phyloP scores from a whole-genome alignment of 768 basidiomycete species.

The Lactarius sp. region DNA sequence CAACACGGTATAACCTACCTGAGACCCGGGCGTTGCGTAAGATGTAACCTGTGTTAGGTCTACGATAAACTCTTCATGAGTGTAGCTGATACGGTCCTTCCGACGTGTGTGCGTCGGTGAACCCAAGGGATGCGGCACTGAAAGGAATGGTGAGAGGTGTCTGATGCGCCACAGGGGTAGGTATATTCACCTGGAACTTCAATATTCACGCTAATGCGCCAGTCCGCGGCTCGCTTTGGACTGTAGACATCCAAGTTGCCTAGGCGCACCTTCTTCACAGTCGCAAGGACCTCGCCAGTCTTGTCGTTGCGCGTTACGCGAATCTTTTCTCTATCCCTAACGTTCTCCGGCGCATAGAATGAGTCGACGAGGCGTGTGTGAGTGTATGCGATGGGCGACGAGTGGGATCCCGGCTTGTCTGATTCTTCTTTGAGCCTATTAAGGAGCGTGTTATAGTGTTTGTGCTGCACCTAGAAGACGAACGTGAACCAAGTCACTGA shows the following conservation, averaged over 20 bases:
- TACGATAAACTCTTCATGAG: slow-evolving; percentile 88
- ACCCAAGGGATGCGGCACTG: slow-evolving; percentile 68
- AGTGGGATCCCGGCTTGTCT: slow-evolving; percentile 44
- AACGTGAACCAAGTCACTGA: slow-evolving; percentile 2
- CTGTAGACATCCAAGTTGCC: slow-evolving; percentile 85
- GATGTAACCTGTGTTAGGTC: slow-evolving; percentile 91
- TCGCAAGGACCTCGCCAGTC: slow-evolving; percentile 58
- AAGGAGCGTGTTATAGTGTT: slow-evolving; percentile 79
- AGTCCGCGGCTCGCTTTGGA: slow-evolving; percentile 81
- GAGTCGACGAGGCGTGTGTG: slow-evolving; percentile 78
- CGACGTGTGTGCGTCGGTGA: slow-evolving; percentile 53
- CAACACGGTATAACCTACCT: slow-evolving; percentile 39
- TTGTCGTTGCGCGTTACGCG: slow-evolving; percentile 84
- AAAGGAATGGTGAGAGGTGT: not conserved
- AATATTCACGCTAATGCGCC: slow-evolving; percentile 89
- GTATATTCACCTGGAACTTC: slow-evolving; percentile 73
- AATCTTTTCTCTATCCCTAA: slow-evolving; percentile 50
- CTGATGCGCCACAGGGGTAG: not conserved
- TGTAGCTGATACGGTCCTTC: slow-evolving; percentile 91
- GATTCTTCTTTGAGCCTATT: slow-evolving; percentile 70
- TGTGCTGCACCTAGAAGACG: slow-evolving; percentile 69
- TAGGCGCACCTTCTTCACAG: slow-evolving; percentile 75
- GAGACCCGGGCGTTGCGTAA: slow-evolving; percentile 40
- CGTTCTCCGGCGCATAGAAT: slow-evolving; percentile 53
- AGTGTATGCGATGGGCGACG: slow-evolving; percentile 62